Base-by-base conservation (phyloP, 2,329 filamentous ascomycete species). In the Claviceps sp. region DNA sequence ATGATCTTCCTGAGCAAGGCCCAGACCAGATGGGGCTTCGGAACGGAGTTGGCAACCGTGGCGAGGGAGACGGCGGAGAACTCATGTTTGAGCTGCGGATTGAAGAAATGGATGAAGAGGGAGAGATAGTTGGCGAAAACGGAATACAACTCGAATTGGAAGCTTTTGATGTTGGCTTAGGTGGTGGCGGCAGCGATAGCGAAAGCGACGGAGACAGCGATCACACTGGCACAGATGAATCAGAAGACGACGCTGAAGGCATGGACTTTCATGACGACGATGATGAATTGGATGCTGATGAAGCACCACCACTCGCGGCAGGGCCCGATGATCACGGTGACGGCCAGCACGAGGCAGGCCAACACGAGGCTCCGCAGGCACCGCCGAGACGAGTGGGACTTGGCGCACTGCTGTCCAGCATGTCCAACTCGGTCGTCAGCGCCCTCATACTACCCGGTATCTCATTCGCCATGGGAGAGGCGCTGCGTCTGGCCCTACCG, bases 391-490 rank as follows among this genome's bases (percentile, higher is more conserved):
- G 65, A 4, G 61, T 62, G 22, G 63, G 66, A 24, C 53, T 70
- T 24, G 66, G 67, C 43, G 61, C 59, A 14, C 64, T 70, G 16
- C 58, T 77, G 1, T 66, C 68, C 1, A 67, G 67, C 45, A 60
- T 77, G 5, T 69, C 75, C 37, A 75, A 77, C 60, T 70, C 72
- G 41, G 65, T 79, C 7, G 72, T 76, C 34, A 72, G 73, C 14
- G 72, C 76, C 1, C 69, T 98, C 2, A 73, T 94, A 13, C 88
- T 95, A 61, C 93, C 93, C 0, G 81, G 81, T 11, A 81, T 97
- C 45, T 89, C 88, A 0, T 86, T 84, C 34, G 76, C 80, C 14
- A 81, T 88, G 67, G 93, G 93, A 45, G 85, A 89, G 60, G 62
- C 88, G 1, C 72, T 97, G 37, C 81, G 84, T 14, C 64, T 79